These are phyloP conservation scores for Solanum boliviense DNA, from an alignment of 257 asterid genomes.

Conservation along the genomic window DNA sequence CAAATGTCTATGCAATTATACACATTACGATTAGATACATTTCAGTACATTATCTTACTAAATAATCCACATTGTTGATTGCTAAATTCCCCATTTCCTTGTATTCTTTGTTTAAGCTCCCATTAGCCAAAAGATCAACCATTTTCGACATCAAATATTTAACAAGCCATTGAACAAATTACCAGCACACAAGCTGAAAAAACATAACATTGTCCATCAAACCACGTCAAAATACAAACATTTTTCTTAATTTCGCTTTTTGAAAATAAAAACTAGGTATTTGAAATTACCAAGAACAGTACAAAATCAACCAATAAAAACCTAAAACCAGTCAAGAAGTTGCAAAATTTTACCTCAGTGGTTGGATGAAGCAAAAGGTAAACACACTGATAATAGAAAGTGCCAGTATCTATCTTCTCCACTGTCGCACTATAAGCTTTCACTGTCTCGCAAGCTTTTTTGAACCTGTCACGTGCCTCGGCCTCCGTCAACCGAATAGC, in stretches of 20 bases:
- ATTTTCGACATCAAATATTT: neutral
- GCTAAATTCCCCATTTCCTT: neutral
- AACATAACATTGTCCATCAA: neutral
- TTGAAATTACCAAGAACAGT: neutral
- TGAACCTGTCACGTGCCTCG: constrained; percentile 64
- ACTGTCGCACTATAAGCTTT: constrained; percentile 46
- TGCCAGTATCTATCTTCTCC: constrained; percentile 56
- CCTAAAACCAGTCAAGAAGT: neutral
- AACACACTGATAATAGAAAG: constrained; percentile 81
- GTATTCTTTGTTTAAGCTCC: neutral
- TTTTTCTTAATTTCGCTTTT: neutral
- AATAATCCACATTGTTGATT: neutral
- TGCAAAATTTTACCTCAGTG: constrained; percentile 37
- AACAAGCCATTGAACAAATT: neutral
- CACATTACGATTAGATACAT: neutral
- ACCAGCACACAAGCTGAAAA: neutral
- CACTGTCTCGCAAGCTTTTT: constrained; percentile 48
- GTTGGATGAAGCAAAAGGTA: constrained; percentile 63
- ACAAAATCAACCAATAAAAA: neutral
- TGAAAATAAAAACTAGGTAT: neutral
- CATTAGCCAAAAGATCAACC: neutral
- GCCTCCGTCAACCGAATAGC: constrained; percentile 54
- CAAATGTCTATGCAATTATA: neutral
- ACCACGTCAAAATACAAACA: neutral
- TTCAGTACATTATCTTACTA: neutral